Percentiles rank a stretch among this genome's conserved stretches.
Evolutionary conservation across 208 protist genomes (phyloP).

Genomic region (Acanthamoeba triangularis): DNA sequence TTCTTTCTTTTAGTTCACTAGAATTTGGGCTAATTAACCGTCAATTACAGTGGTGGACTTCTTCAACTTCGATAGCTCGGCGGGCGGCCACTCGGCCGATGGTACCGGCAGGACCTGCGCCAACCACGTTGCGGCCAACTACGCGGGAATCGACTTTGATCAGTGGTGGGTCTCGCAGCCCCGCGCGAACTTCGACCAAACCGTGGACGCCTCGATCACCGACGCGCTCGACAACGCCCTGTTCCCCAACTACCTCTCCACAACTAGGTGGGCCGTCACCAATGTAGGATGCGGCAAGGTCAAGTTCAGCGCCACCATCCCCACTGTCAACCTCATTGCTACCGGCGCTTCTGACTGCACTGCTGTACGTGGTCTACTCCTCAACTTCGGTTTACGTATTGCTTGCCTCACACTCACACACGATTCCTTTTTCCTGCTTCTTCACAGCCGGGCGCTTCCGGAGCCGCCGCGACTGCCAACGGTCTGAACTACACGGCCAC

Average conservation of each 20-base stretch:
- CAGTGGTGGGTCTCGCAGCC: slow-evolving; percentile 40
- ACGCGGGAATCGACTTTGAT: background rate
- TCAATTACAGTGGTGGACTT: slow-evolving; percentile 28
- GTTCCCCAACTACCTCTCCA: background rate
- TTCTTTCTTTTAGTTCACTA: background rate
- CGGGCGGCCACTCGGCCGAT: slow-evolving; percentile 19
- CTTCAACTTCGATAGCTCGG: slow-evolving; percentile 37
- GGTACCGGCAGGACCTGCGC: slow-evolving; percentile 17
- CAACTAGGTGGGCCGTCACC: slow-evolving; percentile 38
- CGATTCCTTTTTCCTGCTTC: background rate
- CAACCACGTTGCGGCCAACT: slow-evolving; percentile 32
- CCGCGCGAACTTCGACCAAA: slow-evolving; percentile 6
- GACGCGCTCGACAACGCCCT: background rate
- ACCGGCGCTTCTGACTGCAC: slow-evolving; percentile 6
- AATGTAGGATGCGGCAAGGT: slow-evolving; percentile 30
- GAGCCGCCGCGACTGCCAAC: background rate
- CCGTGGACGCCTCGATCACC: background rate
- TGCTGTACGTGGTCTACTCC: background rate
- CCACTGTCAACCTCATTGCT: background rate
- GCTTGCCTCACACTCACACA: too few relatives aligned
- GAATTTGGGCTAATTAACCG: background rate
- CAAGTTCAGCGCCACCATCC: slow-evolving; percentile 51
- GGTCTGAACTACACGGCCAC: slow-evolving; percentile 56
- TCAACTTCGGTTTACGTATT: too few relatives aligned
- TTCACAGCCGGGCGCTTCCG: background rate